phyloP scores from a whole-genome alignment of 169 alveolate species.

The Plasmodium gallinaceum region DNA sequence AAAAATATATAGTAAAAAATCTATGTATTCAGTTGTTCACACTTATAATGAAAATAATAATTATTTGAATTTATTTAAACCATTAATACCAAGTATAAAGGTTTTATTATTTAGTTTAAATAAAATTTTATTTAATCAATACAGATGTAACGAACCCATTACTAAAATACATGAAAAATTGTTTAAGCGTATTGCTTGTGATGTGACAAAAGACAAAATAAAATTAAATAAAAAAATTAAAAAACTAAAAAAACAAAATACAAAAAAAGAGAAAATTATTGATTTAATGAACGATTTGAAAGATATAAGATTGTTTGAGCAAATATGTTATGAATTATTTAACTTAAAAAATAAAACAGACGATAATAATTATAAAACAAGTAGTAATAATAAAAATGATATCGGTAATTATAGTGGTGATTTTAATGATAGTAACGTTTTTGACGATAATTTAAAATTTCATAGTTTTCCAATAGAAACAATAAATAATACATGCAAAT shows the following conservation, averaged over 20 bases:
- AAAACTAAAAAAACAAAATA: conserved; percentile 11
- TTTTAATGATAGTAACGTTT: conserved; percentile 6
- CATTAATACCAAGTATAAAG: conserved; percentile 56
- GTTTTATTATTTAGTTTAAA: conserved; percentile 49
- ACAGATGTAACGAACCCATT: conserved; percentile 67
- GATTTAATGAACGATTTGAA: conserved; percentile 36
- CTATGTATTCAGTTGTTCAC: conserved; percentile 17
- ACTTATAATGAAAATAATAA: conserved; percentile 38
- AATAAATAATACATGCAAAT: not conserved
- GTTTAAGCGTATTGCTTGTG: conserved; percentile 52
- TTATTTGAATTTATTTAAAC: conserved; percentile 59
- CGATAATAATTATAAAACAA: not conserved
- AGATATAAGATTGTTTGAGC: conserved; percentile 39
- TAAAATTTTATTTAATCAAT: conserved; percentile 54
- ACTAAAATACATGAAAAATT: conserved; percentile 51
- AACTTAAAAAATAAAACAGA: conserved; percentile 39
- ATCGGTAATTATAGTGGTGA: conserved; percentile 32
- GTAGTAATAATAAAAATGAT: conserved; percentile 22
- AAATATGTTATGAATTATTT: conserved; percentile 58
- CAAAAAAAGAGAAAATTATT: conserved; percentile 7
- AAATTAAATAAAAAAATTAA: conserved; percentile 50
- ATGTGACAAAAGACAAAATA: conserved; percentile 50
- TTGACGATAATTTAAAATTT: conserved; percentile 13
- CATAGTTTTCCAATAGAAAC: conserved; percentile 7
- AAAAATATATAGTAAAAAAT: not conserved